These are phyloP conservation scores for Fagus sylvatica DNA, from an alignment of 306 rosid species.

Conservation along the genomic window DNA sequence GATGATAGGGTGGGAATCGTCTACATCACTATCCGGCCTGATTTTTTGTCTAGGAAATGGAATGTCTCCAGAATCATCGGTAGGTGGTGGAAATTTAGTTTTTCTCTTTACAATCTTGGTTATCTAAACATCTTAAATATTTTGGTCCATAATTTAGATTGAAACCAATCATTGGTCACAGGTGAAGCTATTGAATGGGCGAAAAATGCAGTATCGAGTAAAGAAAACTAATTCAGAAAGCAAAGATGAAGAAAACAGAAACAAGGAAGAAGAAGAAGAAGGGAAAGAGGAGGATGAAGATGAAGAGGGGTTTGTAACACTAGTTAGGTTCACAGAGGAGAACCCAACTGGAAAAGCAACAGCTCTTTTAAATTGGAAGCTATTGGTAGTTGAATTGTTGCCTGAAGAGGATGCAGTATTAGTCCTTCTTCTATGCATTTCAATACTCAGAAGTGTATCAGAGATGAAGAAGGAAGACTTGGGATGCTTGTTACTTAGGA, in stretches of 20 bases:
- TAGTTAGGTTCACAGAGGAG: constrained; percentile 71
- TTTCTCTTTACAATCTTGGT: constrained; percentile 4
- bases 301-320: constrained; percentile 66
- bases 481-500: constrained; percentile 68
- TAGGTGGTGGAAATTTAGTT: constrained; percentile 30
- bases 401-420: constrained; percentile 82
- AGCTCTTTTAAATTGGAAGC: constrained; percentile 83
- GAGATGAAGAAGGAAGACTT: constrained; percentile 72
- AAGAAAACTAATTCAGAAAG: constrained; percentile 33
- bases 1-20: constrained; percentile 59
- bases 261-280: constrained; percentile 20
- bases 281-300: constrained; percentile 44
- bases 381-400: constrained; percentile 63
- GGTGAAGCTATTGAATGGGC: constrained; percentile 79
- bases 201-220: constrained; percentile 65
- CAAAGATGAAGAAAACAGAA: constrained; percentile 24
- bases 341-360: constrained; percentile 73
- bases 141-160: constrained; percentile 17
- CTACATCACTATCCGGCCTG: constrained; percentile 51
- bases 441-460: constrained; percentile 73
- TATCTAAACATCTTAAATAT: neutral
- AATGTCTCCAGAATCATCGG: constrained; percentile 59
- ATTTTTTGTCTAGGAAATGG: constrained; percentile 54
- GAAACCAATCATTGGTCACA: constrained; percentile 29
- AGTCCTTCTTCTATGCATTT: constrained; percentile 71